These are phyloP conservation scores for Allium fistulosum DNA, from an alignment of 106 monocot genomes.

Conservation along the genomic window DNA sequence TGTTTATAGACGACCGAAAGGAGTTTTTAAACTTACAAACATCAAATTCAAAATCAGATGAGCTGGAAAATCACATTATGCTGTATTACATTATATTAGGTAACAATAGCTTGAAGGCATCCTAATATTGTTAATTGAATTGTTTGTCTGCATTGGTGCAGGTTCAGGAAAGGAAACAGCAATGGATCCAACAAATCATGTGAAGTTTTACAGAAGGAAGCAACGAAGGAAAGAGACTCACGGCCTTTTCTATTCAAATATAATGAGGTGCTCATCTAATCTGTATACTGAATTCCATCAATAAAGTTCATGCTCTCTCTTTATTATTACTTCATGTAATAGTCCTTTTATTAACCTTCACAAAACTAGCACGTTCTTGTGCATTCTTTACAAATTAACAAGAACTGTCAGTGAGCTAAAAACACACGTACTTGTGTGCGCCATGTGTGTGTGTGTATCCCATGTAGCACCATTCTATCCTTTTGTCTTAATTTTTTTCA, in stretches of 20 bases:
- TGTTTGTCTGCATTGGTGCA: constrained; percentile 15
- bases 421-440: background rate
- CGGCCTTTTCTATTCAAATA: constrained; percentile 87
- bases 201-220: constrained; percentile 18
- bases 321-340: no score
- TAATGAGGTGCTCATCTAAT: constrained; percentile 55
- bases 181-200: constrained; percentile 16
- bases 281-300: background rate
- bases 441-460: background rate
- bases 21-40: background rate
- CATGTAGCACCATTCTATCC: background rate
- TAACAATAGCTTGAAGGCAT: background rate
- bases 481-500: no score
- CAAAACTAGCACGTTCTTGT: no score
- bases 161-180: constrained; percentile 44
- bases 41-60: background rate
- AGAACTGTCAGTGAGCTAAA: background rate
- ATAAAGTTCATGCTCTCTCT: no score
- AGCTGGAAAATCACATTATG: background rate
- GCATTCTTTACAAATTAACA: no score
- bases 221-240: constrained; percentile 55
- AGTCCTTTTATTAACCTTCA: no score
- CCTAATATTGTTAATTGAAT: background rate
- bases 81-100: background rate
- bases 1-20: background rate